phyloP scores from a whole-genome alignment of 2,329 filamentous ascomycete genomes.

The Colletotrichum limetticola region DNA sequence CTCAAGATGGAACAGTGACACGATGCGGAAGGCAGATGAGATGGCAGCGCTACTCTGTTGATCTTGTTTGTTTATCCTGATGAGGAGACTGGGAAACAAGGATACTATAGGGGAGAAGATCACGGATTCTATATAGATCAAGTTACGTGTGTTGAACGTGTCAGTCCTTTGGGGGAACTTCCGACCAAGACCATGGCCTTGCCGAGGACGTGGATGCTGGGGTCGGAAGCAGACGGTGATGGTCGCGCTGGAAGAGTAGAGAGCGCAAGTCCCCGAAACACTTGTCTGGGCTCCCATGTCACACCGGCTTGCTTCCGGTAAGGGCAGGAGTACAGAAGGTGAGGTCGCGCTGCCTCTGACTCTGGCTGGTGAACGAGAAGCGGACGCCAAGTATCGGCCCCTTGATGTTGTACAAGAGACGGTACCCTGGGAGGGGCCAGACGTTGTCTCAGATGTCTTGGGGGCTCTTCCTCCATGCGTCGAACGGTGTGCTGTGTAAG shows the following conservation, averaged over 20 bases:
- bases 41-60: not conserved
- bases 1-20: not conserved
- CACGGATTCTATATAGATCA: not conserved
- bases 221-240: not conserved
- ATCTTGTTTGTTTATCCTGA: not conserved
- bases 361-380: not conserved
- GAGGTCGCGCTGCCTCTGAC: not conserved
- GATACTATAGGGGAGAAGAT: not conserved
- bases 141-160: not conserved
- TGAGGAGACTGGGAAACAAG: not conserved
- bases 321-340: not conserved
- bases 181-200: not conserved
- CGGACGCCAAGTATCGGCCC: not conserved
- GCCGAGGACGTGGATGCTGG: slow-evolving; percentile 22
- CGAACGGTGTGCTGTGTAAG: not conserved
- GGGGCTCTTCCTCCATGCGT: not conserved
- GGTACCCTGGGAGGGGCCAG: not conserved
- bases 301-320: not conserved
- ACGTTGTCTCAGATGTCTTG: not conserved
- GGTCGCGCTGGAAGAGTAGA: not conserved
- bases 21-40: not conserved
- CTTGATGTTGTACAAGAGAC: not conserved
- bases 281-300: not conserved
- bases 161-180: not conserved
- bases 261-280: slow-evolving; percentile 28